Conservation (phyloP, 192 early-diverging fungal species). For the Backusella morwellensis region DNA sequence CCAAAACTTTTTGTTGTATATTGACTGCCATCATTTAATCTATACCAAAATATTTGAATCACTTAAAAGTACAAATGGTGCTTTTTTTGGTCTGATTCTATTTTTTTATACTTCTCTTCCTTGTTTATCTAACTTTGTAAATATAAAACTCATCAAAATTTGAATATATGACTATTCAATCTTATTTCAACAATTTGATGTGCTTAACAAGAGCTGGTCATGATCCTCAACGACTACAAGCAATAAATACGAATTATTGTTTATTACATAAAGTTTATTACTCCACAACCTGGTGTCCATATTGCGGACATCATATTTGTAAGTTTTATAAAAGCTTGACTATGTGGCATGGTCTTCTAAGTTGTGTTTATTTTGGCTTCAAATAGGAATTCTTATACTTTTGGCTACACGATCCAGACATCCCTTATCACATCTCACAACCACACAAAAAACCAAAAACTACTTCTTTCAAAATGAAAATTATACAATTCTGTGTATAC, state of each 20-base stretch:
- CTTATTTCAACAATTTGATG: not conserved
- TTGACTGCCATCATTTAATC: not conserved
- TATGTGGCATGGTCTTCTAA: not conserved
- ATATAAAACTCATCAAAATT: not conserved
- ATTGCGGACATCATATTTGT: not conserved
- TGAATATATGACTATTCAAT: not conserved
- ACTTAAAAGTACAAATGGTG: not conserved
- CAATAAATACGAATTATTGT: not conserved
- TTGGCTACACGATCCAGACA: not conserved
- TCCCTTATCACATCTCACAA: not conserved
- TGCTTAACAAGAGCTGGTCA: not conserved
- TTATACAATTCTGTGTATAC: not conserved
- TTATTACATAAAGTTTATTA: not conserved
- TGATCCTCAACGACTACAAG: not conserved
- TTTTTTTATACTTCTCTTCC: not conserved
- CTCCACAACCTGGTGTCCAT: not conserved
- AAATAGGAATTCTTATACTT: not conserved
- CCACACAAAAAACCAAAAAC: not conserved
- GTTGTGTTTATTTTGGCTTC: not conserved
- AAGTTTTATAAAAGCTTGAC: not conserved
- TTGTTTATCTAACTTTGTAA: slow-evolving; percentile 2
- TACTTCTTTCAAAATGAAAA: not conserved
- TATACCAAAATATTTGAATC: not conserved
- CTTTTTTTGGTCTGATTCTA: not conserved
- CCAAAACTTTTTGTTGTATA: not conserved